Evolutionary conservation across 371 early-diverging fungal genomes (phyloP).

Genomic region (Lichtheimia ramosa): DNA sequence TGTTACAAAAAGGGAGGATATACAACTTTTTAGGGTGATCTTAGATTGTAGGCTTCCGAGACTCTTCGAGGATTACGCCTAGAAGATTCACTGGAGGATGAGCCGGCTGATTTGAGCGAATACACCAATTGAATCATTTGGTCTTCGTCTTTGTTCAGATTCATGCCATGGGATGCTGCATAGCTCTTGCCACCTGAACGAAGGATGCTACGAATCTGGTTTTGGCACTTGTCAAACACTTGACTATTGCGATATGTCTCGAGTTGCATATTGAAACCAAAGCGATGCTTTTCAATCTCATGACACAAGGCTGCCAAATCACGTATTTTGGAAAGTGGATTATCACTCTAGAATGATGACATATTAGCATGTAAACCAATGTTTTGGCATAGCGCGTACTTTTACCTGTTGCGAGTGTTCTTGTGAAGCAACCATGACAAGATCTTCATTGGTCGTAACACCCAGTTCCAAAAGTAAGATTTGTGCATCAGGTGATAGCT

Average conservation of each 20-base stretch:
- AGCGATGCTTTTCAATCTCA: slow-evolving; percentile 46
- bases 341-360: background rate
- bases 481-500: slow-evolving; percentile 50
- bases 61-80: slow-evolving; percentile 5
- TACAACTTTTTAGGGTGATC: background rate
- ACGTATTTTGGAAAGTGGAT: slow-evolving; percentile 2
- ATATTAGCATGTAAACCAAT: background rate
- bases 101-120: slow-evolving; percentile 33
- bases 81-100: background rate
- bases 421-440: slow-evolving; percentile 37
- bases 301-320: slow-evolving; percentile 47
- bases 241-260: slow-evolving; percentile 31
- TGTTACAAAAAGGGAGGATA: no score
- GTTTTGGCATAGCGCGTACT: background rate
- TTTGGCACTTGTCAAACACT: slow-evolving; percentile 53
- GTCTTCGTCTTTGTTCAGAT: slow-evolving; percentile 41
- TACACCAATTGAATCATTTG: slow-evolving; percentile 57
- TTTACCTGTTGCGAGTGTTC: background rate
- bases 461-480: slow-evolving; percentile 46
- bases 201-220: slow-evolving; percentile 48
- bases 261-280: slow-evolving; percentile 21
- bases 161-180: slow-evolving; percentile 47
- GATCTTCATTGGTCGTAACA: slow-evolving; percentile 44
- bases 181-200: slow-evolving; percentile 42
- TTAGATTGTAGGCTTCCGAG: slow-evolving; percentile 9